phyloP scores from a whole-genome alignment of 148 eudicot genomes.

The Heliosperma pusillum region DNA sequence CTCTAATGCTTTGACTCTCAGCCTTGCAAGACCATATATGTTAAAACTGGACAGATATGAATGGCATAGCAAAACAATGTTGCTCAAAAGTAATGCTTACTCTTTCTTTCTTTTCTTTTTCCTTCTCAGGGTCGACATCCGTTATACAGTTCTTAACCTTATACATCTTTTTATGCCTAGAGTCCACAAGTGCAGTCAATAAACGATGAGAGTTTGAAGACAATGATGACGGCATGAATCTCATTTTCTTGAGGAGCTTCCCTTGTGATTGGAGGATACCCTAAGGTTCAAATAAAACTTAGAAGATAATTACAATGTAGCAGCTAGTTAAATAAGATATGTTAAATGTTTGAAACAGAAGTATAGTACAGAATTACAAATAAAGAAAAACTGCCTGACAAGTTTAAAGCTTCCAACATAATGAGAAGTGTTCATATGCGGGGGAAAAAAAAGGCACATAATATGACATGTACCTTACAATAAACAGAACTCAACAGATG shows the following conservation, averaged over 20 bases:
- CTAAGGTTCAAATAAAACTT: conserved; percentile 35
- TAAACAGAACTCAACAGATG: neutral
- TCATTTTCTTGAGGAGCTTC: conserved; percentile 73
- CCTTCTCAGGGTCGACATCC: conserved; percentile 98
- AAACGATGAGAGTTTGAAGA: conserved; percentile 87
- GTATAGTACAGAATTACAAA: neutral
- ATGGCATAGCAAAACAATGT: conserved; percentile 6
- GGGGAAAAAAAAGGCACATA: neutral
- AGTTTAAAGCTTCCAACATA: neutral
- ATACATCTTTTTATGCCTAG: conserved; percentile 85
- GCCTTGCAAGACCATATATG: conserved; percentile 52
- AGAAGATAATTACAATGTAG: neutral
- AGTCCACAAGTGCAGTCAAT: conserved; percentile 92
- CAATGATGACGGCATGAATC: conserved; percentile 96
- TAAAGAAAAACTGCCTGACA: neutral
- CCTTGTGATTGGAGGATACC: conserved; percentile 98
- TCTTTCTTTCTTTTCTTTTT: conserved; percentile 88
- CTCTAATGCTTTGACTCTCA: conserved; percentile 82
- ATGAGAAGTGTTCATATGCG: neutral
- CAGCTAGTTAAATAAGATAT: neutral
- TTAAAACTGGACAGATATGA: conserved; percentile 7
- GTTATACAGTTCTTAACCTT: conserved; percentile 92
- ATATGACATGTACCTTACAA: neutral
- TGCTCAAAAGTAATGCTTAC: conserved; percentile 29
- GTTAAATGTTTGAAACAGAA: neutral